These are phyloP conservation scores for Amphicarpaea edgeworthii DNA, from an alignment of 306 rosid species.

Conservation along the genomic window DNA sequence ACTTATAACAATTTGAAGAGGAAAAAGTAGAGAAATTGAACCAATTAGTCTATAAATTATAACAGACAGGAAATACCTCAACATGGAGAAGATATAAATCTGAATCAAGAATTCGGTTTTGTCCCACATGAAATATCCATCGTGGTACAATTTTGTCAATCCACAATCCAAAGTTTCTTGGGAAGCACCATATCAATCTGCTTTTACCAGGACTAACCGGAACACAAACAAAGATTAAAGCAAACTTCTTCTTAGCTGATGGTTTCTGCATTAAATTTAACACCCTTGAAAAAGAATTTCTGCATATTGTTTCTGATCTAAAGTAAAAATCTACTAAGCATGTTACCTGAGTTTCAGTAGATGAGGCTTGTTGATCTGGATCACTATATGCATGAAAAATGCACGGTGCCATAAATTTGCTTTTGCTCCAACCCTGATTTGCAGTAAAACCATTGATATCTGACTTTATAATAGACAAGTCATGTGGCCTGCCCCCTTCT, in stretches of 20 bases:
- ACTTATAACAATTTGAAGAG: not conserved
- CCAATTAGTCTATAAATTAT: constrained; percentile 5
- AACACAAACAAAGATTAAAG: constrained; percentile 71
- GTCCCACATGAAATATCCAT: constrained; percentile 90
- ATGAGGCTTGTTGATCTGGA: constrained; percentile 54
- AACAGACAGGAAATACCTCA: constrained; percentile 67
- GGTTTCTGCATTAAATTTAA: constrained; percentile 57
- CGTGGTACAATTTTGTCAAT: constrained; percentile 79
- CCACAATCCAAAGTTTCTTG: constrained; percentile 82
- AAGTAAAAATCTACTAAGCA: not conserved
- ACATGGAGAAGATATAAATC: constrained; percentile 91
- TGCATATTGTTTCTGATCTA: not conserved
- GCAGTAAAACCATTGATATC: constrained; percentile 74
- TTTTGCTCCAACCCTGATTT: constrained; percentile 56
- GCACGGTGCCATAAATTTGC: constrained; percentile 75
- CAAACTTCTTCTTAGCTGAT: constrained; percentile 47
- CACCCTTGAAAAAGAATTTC: not conserved
- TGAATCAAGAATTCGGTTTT: constrained; percentile 88
- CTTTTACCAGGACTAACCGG: constrained; percentile 97
- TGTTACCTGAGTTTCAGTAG: constrained; percentile 67
- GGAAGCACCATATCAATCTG: constrained; percentile 91
- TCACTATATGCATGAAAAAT: constrained; percentile 59
- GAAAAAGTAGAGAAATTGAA: constrained; percentile 31
- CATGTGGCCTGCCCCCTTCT: constrained; percentile 95
- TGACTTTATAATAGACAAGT: constrained; percentile 57